phyloP scores from a whole-genome alignment of 768 basidiomycete genomes.

The Mycena indigotica region DNA sequence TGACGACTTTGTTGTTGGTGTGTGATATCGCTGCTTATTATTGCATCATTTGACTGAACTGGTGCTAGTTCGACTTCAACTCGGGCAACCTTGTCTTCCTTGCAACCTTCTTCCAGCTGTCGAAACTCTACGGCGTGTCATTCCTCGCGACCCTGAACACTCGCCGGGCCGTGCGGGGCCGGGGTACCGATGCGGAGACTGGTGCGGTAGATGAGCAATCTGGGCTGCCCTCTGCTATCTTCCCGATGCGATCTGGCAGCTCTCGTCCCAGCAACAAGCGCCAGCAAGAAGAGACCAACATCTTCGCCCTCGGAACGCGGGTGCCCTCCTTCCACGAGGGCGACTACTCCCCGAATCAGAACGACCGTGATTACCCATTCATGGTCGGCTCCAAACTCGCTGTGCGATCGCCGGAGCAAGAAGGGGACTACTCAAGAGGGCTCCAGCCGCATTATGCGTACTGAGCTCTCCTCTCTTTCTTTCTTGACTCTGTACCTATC shows the following conservation, averaged over 20 bases:
- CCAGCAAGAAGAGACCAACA: slow-evolving; percentile 2
- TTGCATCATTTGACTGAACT: background rate
- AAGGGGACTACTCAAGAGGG: background rate
- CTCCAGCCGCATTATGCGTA: background rate
- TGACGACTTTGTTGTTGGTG: slow-evolving; percentile 59
- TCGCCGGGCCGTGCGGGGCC: slow-evolving; percentile 52
- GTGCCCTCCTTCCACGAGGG: background rate
- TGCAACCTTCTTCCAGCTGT: slow-evolving; percentile 63
- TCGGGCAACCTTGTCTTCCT: slow-evolving; percentile 61
- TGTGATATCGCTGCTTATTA: slow-evolving; percentile 25
- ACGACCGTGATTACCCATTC: background rate
- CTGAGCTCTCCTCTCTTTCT: background rate
- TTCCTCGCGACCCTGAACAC: slow-evolving; percentile 73
- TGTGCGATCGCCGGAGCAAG: background rate
- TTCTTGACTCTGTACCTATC: background rate
- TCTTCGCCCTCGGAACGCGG: background rate
- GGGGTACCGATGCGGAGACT: slow-evolving; percentile 52
- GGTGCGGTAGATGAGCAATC: background rate
- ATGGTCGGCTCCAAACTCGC: background rate
- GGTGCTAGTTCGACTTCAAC: slow-evolving; percentile 56
- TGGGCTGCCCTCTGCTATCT: background rate
- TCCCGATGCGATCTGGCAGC: background rate
- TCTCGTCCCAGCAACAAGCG: background rate
- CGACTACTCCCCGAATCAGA: background rate
- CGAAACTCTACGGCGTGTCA: slow-evolving; percentile 57